Evolutionary conservation across 345 rosid species (phyloP), one percentile per base, ranked within the genome.

Genomic region (Hevea brasiliensis): DNA sequence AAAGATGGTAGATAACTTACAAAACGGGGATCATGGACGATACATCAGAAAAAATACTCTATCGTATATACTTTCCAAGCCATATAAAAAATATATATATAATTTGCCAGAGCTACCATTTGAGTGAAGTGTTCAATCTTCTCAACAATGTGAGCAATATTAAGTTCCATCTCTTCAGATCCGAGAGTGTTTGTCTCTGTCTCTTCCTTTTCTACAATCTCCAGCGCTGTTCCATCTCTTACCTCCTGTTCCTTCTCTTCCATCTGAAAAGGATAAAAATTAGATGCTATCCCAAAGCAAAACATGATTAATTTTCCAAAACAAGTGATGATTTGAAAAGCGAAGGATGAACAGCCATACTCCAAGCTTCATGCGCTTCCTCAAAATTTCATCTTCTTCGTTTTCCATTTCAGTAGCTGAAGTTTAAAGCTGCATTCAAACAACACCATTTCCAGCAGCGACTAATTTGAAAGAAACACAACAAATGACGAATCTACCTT

Each of bases 131-230:
- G 84, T 35, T 90, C 93, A 42, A 92, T 92, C 85, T 85, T 92
- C n/a, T 94, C 90, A 51, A 84, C 79, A 80, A 92, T 82, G 44
- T 84, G 85, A 76, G 84, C 32, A 73, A 91, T 86, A 68, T 72
- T 84, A 58, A 80, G 86, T 62, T 92, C 93, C 87, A 91, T 85
- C 81, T 92, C 99, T 71, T 89, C 98, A 70, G 98, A 95, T 47
- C 84, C 96, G 47, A 71, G 78, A 51, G 80, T 50, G 53, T 76
- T 79, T 3, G 84, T 53, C 80, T 91, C 91, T 15, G 79, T 65
- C 79, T 84, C 89, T 77, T 87, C 90, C 27, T 78, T 88, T 75
- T 82, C 91, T 51, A 29, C 70, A 47, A 68, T 73, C 76, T 83
- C 87, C 37, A 68, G 1, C 41, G 71, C 44, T 10, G 68, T 76